Percentiles rank a stretch among this genome's conserved stretches.
These are phyloP conservation scores for Ceratocystis papillata DNA, from an alignment of 2,329 filamentous ascomycete species.

Conservation along the genomic window DNA sequence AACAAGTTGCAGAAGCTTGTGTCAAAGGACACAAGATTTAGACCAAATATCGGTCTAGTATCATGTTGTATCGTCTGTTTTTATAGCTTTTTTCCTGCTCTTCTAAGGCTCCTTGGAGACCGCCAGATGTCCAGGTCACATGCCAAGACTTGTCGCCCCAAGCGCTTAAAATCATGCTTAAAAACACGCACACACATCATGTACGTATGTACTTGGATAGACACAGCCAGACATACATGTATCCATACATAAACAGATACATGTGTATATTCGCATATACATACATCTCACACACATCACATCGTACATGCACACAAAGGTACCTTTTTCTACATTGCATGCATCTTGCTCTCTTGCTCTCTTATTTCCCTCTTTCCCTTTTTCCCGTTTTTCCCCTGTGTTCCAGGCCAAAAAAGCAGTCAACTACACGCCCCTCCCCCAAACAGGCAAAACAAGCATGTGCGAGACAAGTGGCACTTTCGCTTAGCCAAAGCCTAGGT, in stretches of 20 bases:
- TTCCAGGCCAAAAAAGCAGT: background rate
- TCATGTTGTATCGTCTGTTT: constrained; percentile 13
- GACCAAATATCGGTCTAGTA: background rate
- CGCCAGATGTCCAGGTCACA: constrained; percentile 16
- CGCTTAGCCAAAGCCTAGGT: background rate
- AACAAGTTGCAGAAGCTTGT: constrained; percentile 6
- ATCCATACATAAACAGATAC: background rate
- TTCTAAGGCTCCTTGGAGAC: background rate
- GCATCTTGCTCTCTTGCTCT: background rate
- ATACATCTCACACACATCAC: background rate
- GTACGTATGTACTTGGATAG: background rate
- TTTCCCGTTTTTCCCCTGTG: background rate
- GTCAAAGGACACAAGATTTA: constrained; percentile 5
- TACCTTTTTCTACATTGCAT: constrained; percentile 1
- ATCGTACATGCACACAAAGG: background rate
- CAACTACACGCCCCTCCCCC: background rate
- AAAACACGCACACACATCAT: constrained; percentile 27
- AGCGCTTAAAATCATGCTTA: constrained; percentile 45
- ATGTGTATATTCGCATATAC: background rate
- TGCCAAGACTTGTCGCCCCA: constrained; percentile 38
- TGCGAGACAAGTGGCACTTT: constrained; percentile 12
- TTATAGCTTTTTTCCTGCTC: background rate
- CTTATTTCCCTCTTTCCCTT: background rate
- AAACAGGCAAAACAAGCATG: constrained; percentile 9
- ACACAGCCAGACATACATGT: background rate